Percentiles rank a stretch among this genome's conserved stretches.
These are phyloP conservation scores for Spathaspora hagerdaliae DNA, from an alignment of 805 yeast species.

Conservation along the genomic window DNA sequence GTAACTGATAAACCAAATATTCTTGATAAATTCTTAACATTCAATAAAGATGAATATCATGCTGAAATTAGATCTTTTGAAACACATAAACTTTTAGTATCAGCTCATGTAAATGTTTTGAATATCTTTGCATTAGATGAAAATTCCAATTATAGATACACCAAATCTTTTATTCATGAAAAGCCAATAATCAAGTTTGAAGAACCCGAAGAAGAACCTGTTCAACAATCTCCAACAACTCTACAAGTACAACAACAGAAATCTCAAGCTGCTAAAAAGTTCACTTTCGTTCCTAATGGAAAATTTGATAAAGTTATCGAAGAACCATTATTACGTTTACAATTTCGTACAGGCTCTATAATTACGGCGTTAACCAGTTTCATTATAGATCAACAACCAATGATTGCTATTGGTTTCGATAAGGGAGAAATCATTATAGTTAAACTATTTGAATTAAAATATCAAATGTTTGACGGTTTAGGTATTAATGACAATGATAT, in stretches of 20 bases:
- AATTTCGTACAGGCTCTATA: slow-evolving; percentile 29
- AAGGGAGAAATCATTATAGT: slow-evolving; percentile 65
- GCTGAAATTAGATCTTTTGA: slow-evolving; percentile 4
- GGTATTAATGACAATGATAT: slow-evolving; percentile 18
- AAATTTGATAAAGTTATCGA: slow-evolving; percentile 32
- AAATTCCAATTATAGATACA: slow-evolving; percentile 17
- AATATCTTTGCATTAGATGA: slow-evolving; percentile 41
- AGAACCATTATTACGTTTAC: slow-evolving; percentile 42
- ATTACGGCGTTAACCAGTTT: slow-evolving; percentile 38
- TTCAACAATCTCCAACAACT: background rate
- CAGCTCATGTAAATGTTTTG: slow-evolving; percentile 48
- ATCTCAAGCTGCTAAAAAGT: background rate
- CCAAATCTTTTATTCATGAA: slow-evolving; percentile 15
- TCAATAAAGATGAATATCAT: slow-evolving; percentile 5
- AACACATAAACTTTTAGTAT: slow-evolving; percentile 31
- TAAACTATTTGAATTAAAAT: slow-evolving; percentile 44
- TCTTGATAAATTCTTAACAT: slow-evolving; percentile 8
- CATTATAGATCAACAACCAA: slow-evolving; percentile 32
- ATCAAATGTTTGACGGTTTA: slow-evolving; percentile 46
- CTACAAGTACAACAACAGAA: background rate
- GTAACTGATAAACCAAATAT: background rate
- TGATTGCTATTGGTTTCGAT: slow-evolving; percentile 58
- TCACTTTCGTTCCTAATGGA: background rate
- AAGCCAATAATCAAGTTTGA: slow-evolving; percentile 19
- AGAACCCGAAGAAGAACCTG: slow-evolving; percentile 4